Evolutionary conservation across 371 early-diverging fungal genomes (phyloP).

Genomic region (Mucor irregularis): DNA sequence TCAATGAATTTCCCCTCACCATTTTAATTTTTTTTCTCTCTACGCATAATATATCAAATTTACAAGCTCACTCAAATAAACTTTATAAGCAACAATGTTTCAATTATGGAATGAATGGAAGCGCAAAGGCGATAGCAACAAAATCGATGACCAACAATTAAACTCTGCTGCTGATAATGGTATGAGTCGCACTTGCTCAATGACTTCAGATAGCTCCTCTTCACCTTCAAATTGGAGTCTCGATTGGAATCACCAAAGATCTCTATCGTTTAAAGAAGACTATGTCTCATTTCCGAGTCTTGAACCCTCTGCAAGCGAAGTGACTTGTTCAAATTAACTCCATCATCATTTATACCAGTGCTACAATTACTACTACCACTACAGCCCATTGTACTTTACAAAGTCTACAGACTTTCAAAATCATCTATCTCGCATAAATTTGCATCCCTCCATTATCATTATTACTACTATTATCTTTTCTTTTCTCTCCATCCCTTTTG

Average conservation of each 20-base stretch:
- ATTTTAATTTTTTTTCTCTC: no score
- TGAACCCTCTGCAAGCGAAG: slow-evolving; percentile 13
- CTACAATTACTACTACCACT: no score
- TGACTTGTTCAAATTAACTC: slow-evolving; percentile 8
- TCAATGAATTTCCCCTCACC: no score
- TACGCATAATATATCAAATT: no score
- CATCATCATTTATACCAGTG: no score
- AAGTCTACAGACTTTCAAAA: no score
- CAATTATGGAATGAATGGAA: slow-evolving; percentile 26
- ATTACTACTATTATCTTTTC: no score
- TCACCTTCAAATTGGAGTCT: slow-evolving; percentile 19
- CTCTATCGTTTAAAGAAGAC: slow-evolving; percentile 36
- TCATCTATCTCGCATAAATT: not conserved
- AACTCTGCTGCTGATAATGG: not conserved
- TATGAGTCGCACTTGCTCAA: slow-evolving; percentile 15
- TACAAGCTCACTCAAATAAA: no score
- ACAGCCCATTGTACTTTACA: no score
- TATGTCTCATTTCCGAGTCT: slow-evolving; percentile 41
- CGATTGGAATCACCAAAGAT: slow-evolving; percentile 32
- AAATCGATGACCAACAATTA: not conserved
- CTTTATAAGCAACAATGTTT: no score
- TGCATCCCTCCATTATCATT: not conserved
- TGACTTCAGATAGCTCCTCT: slow-evolving; percentile 9
- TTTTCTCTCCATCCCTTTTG: not conserved
- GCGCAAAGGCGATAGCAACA: slow-evolving; percentile 12